Evolutionary conservation across 768 basidiomycete genomes (phyloP).

Genomic region (Favolaschia claudopus): DNA sequence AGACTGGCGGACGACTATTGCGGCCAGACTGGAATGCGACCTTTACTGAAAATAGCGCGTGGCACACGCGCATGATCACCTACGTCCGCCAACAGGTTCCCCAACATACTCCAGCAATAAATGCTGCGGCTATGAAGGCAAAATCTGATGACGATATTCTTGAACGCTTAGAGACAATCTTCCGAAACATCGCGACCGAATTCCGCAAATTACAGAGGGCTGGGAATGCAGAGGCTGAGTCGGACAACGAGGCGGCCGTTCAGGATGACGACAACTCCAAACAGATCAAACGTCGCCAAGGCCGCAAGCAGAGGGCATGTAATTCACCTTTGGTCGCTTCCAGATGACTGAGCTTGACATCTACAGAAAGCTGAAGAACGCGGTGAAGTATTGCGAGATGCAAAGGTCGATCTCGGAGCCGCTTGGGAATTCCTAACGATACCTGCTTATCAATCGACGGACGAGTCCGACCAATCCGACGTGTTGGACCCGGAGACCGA

Average conservation of each 20-base stretch:
- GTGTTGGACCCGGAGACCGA: background rate
- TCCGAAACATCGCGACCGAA: background rate
- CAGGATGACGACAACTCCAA: no score
- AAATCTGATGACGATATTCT: background rate
- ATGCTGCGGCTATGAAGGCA: no score
- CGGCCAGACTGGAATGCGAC: constrained; percentile 26
- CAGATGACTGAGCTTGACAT: background rate
- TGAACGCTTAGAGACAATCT: background rate
- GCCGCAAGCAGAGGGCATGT: background rate
- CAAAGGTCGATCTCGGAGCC: background rate
- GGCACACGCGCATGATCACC: background rate
- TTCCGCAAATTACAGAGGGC: background rate
- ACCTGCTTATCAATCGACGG: background rate
- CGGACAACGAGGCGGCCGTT: no score
- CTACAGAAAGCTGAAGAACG: background rate
- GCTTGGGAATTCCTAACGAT: background rate
- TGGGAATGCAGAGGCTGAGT: background rate
- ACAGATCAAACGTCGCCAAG: background rate
- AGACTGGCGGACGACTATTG: no score
- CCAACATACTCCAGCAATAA: background rate
- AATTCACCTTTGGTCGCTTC: background rate
- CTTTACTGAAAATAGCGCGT: background rate
- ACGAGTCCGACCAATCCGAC: background rate
- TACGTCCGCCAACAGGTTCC: background rate
- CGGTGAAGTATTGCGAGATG: background rate